A percentile compares a stretch with the other conserved stretches of the same genome.
Evolutionary conservation across 164 flowering plant species (phyloP).

Genomic region (Liriodendron chinense): DNA sequence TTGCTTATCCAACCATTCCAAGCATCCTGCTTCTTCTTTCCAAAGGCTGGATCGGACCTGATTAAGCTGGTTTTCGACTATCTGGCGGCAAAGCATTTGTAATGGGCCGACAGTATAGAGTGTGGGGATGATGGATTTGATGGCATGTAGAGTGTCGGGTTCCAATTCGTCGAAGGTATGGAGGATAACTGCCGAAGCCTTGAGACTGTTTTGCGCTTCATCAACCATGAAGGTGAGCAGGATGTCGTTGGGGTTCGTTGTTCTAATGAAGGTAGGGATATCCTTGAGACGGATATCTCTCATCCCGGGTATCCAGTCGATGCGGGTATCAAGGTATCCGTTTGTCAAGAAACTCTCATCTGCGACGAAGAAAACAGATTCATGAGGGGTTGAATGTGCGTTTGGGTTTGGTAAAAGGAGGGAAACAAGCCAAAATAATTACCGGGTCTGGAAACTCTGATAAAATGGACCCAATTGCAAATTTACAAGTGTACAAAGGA

Average conservation of each 20-base stretch:
- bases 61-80: neutral
- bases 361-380: neutral
- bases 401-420: neutral
- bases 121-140: neutral
- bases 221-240: constrained; percentile 5
- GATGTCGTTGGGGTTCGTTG: constrained; percentile 15
- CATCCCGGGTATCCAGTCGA: constrained; percentile 33
- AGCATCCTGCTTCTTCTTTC: constrained; percentile 29
- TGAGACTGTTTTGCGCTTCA: neutral
- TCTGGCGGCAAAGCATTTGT: neutral
- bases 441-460: neutral
- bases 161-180: constrained; percentile 21
- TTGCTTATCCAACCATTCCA: constrained; percentile 30
- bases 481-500: neutral
- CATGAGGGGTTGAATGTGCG: neutral
- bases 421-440: too few species aligned
- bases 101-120: constrained; percentile 27
- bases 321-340: constrained; percentile 24
- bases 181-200: constrained; percentile 4
- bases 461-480: neutral
- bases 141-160: constrained; percentile 13
- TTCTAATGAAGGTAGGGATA: constrained; percentile 13
- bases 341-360: constrained; percentile 26
- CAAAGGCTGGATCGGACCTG: constrained; percentile 14
- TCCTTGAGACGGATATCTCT: constrained; percentile 24